phyloP scores from a whole-genome alignment of 2,329 filamentous ascomycete genomes.

The Chaetomium globosum region DNA sequence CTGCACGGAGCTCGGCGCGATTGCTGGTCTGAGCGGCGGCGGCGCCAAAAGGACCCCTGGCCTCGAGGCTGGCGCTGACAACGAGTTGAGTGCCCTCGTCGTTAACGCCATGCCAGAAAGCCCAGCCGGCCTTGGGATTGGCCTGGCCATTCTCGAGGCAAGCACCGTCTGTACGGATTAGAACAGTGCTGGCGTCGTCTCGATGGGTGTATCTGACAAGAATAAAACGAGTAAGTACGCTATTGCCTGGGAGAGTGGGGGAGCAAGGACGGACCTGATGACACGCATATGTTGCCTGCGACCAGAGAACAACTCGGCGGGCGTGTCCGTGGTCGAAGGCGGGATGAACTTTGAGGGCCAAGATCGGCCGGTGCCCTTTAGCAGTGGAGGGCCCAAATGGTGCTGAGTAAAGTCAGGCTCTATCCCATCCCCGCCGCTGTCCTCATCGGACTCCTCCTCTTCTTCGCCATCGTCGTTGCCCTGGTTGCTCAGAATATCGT shows the following conservation, averaged over 20 bases:
- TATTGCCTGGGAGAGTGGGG: too few relatives aligned
- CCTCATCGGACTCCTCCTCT: constrained; percentile 20
- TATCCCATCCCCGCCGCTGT: constrained; percentile 27
- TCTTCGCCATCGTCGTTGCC: constrained; percentile 35
- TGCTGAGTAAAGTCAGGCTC: neutral
- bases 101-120: constrained; percentile 36
- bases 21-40: constrained; percentile 50
- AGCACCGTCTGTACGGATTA: constrained; percentile 53
- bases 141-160: constrained; percentile 48
- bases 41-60: constrained; percentile 47
- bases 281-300: constrained; percentile 7
- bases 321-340: constrained; percentile 31
- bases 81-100: constrained; percentile 35
- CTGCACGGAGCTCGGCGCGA: constrained; percentile 59
- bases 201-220: constrained; percentile 41
- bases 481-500: constrained; percentile 30
- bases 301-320: constrained; percentile 39
- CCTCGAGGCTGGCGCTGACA: constrained; percentile 46
- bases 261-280: constrained; percentile 27
- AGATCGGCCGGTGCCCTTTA: constrained; percentile 40
- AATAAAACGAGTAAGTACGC: too few relatives aligned
- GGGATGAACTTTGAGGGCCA: constrained; percentile 43
- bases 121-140: constrained; percentile 47
- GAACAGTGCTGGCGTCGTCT: constrained; percentile 38
- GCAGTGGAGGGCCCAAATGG: too few relatives aligned